Base-by-base conservation (phyloP, 352 stramenopile genomes). In the Phytophthora rubi region DNA sequence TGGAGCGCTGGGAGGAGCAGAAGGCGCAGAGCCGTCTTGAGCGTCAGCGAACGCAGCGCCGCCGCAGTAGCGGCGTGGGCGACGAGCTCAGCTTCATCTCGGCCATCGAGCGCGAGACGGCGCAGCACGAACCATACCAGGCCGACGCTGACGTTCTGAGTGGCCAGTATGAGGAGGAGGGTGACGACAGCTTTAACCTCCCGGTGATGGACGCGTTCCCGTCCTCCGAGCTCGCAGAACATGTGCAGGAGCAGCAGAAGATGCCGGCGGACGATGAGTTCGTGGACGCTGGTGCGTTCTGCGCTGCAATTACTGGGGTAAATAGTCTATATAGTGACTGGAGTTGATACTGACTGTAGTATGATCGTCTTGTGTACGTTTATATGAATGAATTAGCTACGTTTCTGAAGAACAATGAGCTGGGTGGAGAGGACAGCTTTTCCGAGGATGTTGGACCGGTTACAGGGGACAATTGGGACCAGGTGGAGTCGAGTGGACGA, bases 281-380 rank as follows among this genome's bases (percentile, higher is more conserved):
- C 68, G 70, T 92, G 2, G 83, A 94, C 63, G 86, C 82, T 54
- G 86, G 86, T 93, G 58, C 37, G 81, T 77, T 56, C 16, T 49
- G 42, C 42, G 42, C 16, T 53, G 21, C 47, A 26, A 51, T 15
- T 26, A 15, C 37, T 7, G n/a, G 6, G 42, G 6, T 10, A 16
- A 9, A 21, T 4, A 15, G 15, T 6, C 5, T 48, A 21, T 6
- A 15, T 12, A 48, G 16, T 18, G 16, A 2, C 3, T 48, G 15
- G 18, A 8, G 16, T 21, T 48, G 42, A 21, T 48, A 15, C 42
- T 48, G 42, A 48, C 42, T 44, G 12, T n/a, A 15, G 0, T 44
- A n/a, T 44, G 37, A 2, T 4, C 12, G 37, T 44, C 0, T 0
- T 44, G 37, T 44, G 37, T 44, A 12, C 12, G 37, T 16, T n/a